These are phyloP conservation scores for Didymella glomerata DNA, from an alignment of 2,329 filamentous ascomycete species.

Conservation along the genomic window DNA sequence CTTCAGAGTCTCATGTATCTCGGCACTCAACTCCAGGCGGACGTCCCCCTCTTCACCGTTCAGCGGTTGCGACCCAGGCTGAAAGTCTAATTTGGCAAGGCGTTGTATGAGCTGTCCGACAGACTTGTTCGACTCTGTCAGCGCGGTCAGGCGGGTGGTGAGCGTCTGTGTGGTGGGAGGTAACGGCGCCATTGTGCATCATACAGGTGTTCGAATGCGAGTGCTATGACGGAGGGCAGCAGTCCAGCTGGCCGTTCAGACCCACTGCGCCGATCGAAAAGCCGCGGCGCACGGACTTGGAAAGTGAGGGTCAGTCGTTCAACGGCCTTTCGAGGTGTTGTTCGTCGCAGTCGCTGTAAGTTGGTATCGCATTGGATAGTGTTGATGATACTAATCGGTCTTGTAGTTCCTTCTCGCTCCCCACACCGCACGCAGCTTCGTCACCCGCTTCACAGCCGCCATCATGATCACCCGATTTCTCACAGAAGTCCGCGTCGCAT, in stretches of 20 bases:
- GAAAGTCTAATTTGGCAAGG: conserved; percentile 67
- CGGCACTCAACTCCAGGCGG: conserved; percentile 76
- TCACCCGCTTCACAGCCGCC: conserved; percentile 19
- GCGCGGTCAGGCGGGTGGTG: conserved; percentile 58
- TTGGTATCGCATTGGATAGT: neutral
- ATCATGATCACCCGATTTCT: conserved; percentile 86
- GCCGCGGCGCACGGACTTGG: conserved; percentile 33
- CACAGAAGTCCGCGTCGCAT: conserved; percentile 82
- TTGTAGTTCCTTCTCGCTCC: neutral
- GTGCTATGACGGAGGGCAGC: conserved; percentile 43
- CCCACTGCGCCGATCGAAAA: conserved; percentile 24
- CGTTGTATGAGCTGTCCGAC: conserved; percentile 65
- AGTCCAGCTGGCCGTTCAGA: conserved; percentile 28
- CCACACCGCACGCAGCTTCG: neutral
- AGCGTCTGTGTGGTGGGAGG: conserved; percentile 52
- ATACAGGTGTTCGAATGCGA: conserved; percentile 38
- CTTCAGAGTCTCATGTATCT: conserved; percentile 81
- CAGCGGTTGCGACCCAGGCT: conserved; percentile 67
- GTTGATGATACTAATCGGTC: neutral
- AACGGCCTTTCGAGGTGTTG: conserved; percentile 2
- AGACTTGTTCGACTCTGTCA: conserved; percentile 63
- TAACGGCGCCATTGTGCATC: conserved; percentile 46
- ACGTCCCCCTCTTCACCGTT: conserved; percentile 69
- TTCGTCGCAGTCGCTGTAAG: conserved; percentile 6
- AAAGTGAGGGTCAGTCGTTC: conserved; percentile 10